These are phyloP conservation scores for Acacia crassicarpa DNA, from an alignment of 306 rosid species.

Conservation along the genomic window DNA sequence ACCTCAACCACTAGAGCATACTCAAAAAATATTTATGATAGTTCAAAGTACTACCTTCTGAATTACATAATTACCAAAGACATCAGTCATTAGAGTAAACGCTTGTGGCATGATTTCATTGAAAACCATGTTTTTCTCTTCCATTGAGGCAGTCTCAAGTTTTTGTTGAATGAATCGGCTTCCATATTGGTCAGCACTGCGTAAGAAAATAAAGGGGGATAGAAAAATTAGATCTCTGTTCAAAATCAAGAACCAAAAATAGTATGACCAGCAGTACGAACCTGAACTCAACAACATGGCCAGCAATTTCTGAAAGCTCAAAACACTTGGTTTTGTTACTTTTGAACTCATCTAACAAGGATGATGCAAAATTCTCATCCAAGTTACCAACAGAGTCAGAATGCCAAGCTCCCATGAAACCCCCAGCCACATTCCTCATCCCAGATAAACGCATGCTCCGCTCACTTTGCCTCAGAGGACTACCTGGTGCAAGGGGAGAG, in stretches of 20 bases:
- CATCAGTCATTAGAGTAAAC: conserved; percentile 90
- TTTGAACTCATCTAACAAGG: conserved; percentile 87
- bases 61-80: conserved; percentile 93
- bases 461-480: conserved; percentile 84
- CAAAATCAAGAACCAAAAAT: conserved; percentile 24
- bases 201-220: conserved; percentile 14
- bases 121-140: conserved; percentile 90
- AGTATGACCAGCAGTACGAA: conserved; percentile 30
- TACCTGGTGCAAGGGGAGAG: conserved; percentile 77
- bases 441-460: conserved; percentile 61
- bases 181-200: conserved; percentile 94
- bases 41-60: conserved; percentile 70
- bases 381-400: conserved; percentile 59
- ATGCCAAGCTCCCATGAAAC: conserved; percentile 79
- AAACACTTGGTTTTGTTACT: conserved; percentile 83
- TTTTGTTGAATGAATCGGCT: conserved; percentile 97
- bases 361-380: conserved; percentile 70
- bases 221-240: conserved; percentile 21
- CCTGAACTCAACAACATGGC: conserved; percentile 81
- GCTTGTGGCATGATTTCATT: conserved; percentile 95
- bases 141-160: conserved; percentile 83
- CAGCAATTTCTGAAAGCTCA: conserved; percentile 81
- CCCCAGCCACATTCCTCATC: conserved; percentile 61
- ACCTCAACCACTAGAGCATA: conserved; percentile 5
- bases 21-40: neutral